phyloP scores from a whole-genome alignment of 345 rosid species.

The Eucalyptus curtisii region DNA sequence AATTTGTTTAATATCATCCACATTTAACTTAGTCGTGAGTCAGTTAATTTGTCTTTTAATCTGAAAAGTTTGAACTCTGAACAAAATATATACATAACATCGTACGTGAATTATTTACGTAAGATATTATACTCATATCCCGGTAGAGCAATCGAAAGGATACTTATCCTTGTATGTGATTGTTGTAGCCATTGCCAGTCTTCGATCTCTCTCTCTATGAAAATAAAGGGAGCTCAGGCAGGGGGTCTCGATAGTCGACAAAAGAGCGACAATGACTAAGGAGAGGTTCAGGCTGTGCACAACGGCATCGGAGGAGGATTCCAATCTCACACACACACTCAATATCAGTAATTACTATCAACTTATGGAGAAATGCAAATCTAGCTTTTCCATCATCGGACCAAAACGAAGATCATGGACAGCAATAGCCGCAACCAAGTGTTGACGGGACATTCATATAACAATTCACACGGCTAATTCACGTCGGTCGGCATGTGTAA shows the following conservation, averaged over 20 bases:
- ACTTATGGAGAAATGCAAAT: no score
- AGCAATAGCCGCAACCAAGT: not conserved
- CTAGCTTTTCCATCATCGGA: not conserved
- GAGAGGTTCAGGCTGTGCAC: not conserved
- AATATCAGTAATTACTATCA: no score
- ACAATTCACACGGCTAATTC: not conserved
- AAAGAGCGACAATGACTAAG: not conserved
- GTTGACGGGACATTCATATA: not conserved
- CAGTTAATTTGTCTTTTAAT: fast-evolving
- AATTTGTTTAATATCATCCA: not conserved
- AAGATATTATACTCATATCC: not conserved
- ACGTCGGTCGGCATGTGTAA: not conserved
- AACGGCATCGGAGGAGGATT: no score
- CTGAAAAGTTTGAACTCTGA: not conserved
- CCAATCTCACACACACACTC: no score
- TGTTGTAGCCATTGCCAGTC: no score
- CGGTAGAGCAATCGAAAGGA: no score
- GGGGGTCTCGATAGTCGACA: no score
- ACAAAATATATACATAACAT: no score
- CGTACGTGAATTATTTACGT: not conserved
- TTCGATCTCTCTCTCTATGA: not conserved
- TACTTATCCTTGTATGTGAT: no score
- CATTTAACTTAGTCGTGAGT: fast-evolving
- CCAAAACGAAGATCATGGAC: no score
- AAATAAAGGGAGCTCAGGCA: not conserved